Base-by-base conservation (phyloP, 2,329 filamentous ascomycete species). In the Exserohilum rostratum region DNA sequence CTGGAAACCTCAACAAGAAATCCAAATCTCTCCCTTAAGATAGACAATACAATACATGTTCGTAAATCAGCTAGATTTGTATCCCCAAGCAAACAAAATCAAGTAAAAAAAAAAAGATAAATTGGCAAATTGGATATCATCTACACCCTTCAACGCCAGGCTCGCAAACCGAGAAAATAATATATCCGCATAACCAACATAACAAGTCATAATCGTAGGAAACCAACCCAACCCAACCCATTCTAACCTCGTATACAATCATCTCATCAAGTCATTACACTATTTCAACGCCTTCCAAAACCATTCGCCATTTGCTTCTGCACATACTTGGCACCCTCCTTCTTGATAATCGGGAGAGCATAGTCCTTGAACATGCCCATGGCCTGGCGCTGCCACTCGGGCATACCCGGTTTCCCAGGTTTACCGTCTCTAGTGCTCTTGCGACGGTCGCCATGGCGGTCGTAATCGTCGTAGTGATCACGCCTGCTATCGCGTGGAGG, bases 311-410 rank as follows among this genome's bases (percentile, higher is more conserved):
- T 60, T 54, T 73, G 66, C 61, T 69, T 71, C 25, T 63, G 56
- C 12, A 73, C 54, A 37, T 67, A 70, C 53, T 68, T 72, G 12
- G 60, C 62, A 5, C 70, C 70, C 49, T 73, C 68, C 5, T 60
- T 61, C 58, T 73, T 73, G 58, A 73, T 72, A 5, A 69, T 60
- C 0, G 70, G 70, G 22, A 73, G 48, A 2, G 70, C 70, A 35
- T 73, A 73, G 11, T 67, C 56, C 38, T 63, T 69, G 53, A 73
- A 73, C 64, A 72, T 66, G 43, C 58, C 54, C 60, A 69, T 60
- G 1, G 68, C 70, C 50, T 73, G 61, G 33, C 58, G 62, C 60
- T 73, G 67, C 70, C 70, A 73, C 42, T 68, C 58, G 0, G 61
- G 64, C 50, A 17, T 30, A 1, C 3, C 4, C 4, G 22, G 22